phyloP scores from a whole-genome alignment of 352 stramenopile species.

The Poterioochromonas sp. region DNA sequence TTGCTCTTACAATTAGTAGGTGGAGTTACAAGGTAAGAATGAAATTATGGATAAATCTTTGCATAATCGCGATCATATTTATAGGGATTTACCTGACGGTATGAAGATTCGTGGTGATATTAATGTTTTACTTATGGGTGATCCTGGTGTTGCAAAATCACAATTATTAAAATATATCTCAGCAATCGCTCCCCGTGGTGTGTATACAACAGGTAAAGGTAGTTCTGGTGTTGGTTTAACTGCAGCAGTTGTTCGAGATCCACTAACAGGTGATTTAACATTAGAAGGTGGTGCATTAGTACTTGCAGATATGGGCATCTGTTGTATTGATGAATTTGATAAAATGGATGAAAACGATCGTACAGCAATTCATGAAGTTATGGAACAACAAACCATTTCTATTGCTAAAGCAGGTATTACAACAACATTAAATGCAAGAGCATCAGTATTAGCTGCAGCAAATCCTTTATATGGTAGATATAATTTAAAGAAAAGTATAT shows the following conservation, averaged over 20 bases:
- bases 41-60: background rate
- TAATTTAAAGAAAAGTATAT: constrained; percentile 36
- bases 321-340: constrained; percentile 96
- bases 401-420: constrained; percentile 95
- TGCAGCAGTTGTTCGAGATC: constrained; percentile 90
- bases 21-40: constrained; percentile 41
- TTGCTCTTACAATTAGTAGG: constrained; percentile 90
- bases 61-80: constrained; percentile 28
- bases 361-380: constrained; percentile 97
- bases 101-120: constrained; percentile 96
- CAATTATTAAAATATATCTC: constrained; percentile 98
- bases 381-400: constrained; percentile 98
- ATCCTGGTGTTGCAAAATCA: constrained; percentile 95
- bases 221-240: constrained; percentile 95
- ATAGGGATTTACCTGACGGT: constrained; percentile 58
- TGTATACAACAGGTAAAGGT: constrained; percentile 98
- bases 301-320: constrained; percentile 94
- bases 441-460: constrained; percentile 71
- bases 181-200: constrained; percentile 82
- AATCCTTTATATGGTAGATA: constrained; percentile 71
- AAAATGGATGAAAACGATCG: constrained; percentile 92
- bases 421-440: constrained; percentile 86
- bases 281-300: constrained; percentile 92
- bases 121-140: constrained; percentile 97
- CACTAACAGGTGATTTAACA: constrained; percentile 54